These are phyloP conservation scores for Paraconiothyrium brasiliense DNA, from an alignment of 2,329 filamentous ascomycete species.

Conservation along the genomic window DNA sequence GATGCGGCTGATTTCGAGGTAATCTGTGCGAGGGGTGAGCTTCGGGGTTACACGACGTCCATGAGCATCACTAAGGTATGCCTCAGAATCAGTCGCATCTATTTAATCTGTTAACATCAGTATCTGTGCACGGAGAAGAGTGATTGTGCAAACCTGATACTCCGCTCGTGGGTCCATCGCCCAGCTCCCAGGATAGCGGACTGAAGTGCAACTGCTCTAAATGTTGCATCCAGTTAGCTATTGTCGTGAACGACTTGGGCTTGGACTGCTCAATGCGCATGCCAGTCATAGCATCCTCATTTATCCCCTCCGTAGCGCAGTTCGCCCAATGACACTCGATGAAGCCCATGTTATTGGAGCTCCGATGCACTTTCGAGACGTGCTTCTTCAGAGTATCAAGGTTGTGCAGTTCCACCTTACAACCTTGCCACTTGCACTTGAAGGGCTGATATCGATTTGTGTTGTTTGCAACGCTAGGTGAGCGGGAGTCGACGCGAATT, in stretches of 20 bases:
- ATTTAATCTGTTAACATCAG: constrained; percentile 32
- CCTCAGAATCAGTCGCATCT: constrained; percentile 55
- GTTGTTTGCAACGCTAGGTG: constrained; percentile 39
- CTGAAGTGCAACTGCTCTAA: constrained; percentile 62
- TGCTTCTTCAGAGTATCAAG: constrained; percentile 68
- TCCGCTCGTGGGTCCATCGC: constrained; percentile 67
- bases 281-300: constrained; percentile 34
- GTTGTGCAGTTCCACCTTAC: constrained; percentile 68
- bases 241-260: constrained; percentile 48
- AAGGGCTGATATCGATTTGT: constrained; percentile 58
- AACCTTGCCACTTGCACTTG: constrained; percentile 67
- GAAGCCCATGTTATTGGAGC: constrained; percentile 36
- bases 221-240: constrained; percentile 60
- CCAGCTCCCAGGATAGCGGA: constrained; percentile 64
- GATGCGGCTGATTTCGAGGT: constrained; percentile 18
- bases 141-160: constrained; percentile 63
- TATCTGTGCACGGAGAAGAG: constrained; percentile 10
- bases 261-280: constrained; percentile 30
- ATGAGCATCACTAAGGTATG: constrained; percentile 58
- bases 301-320: constrained; percentile 48
- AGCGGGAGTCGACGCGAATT: constrained; percentile 40
- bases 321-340: constrained; percentile 58
- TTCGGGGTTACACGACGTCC: constrained; percentile 60
- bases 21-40: constrained; percentile 36
- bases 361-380: constrained; percentile 64